Evolutionary conservation across 139 green algal genomes (phyloP).

Genomic region (Chlamydomonas incerta): DNA sequence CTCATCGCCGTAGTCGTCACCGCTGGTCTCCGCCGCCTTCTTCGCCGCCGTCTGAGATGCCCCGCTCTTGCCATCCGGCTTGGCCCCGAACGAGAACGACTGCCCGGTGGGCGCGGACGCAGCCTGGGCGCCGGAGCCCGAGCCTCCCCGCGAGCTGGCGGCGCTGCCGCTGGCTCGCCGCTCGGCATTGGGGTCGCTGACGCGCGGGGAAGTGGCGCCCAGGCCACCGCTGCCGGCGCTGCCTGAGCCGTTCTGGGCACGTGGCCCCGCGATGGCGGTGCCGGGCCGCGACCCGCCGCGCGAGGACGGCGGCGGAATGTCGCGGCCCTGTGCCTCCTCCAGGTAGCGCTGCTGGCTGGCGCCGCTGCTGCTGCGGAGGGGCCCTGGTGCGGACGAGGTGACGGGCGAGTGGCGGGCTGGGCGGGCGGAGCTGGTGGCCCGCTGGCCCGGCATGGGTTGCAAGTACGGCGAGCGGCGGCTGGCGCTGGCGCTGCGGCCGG

Average conservation of each 20-base stretch:
- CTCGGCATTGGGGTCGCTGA: neutral
- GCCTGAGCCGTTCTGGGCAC: neutral
- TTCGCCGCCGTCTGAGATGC: neutral
- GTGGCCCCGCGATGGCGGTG: neutral
- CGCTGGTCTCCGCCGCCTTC: neutral
- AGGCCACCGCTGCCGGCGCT: neutral
- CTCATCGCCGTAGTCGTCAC: neutral
- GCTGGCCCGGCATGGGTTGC: neutral
- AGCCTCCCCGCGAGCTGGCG: neutral
- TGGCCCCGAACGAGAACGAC: neutral
- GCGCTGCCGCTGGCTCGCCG: neutral
- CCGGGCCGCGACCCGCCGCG: conserved; percentile 14
- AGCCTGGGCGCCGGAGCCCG: too few species aligned
- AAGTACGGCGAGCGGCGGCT: conserved; percentile 24
- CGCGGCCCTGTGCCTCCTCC: conserved; percentile 13
- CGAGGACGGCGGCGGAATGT: neutral
- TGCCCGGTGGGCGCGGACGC: neutral
- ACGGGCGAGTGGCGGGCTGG: neutral
- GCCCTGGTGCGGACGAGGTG: neutral
- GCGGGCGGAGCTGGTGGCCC: neutral
- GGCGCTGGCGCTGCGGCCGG: conserved; percentile 11
- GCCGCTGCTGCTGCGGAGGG: too few species aligned
- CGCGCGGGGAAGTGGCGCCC: neutral
- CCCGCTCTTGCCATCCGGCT: neutral
- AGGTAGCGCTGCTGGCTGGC: conserved; percentile 23